Percentiles rank a stretch among this genome's conserved stretches.
These are phyloP conservation scores for Fusarium domesticum DNA, from an alignment of 2,329 filamentous ascomycete species.

Conservation along the genomic window DNA sequence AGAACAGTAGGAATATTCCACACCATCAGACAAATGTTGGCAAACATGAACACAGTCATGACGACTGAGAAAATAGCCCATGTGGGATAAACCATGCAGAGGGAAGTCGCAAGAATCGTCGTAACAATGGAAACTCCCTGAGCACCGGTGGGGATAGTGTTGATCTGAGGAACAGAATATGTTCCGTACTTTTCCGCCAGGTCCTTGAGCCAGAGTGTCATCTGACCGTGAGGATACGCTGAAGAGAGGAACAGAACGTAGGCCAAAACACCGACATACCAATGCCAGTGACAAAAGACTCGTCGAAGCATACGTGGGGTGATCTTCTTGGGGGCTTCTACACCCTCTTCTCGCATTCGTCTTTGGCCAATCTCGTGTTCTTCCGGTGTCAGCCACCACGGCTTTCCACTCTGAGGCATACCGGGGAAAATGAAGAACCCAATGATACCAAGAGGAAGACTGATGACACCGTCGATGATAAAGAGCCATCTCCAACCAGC, in stretches of 20 bases:
- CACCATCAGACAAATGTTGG: constrained; percentile 18
- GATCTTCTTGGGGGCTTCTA: constrained; percentile 23
- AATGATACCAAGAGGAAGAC: constrained; percentile 27
- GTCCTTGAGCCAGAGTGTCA: constrained; percentile 28
- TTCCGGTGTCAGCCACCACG: constrained; percentile 27
- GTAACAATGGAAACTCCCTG: constrained; percentile 29
- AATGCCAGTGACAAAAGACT: constrained; percentile 29
- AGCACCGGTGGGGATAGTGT: constrained; percentile 24
- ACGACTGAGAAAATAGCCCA: constrained; percentile 30
- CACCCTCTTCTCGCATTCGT: constrained; percentile 24
- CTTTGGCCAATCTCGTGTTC: constrained; percentile 26
- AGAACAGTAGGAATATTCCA: constrained; percentile 25
- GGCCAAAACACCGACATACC: constrained; percentile 23
- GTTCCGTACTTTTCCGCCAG: constrained; percentile 2
- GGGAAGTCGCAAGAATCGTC: not conserved
- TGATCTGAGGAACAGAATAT: constrained; percentile 26
- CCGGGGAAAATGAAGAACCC: constrained; percentile 31
- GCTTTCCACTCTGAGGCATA: constrained; percentile 21
- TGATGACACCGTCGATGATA: constrained; percentile 36
- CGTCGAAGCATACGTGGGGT: constrained; percentile 26
- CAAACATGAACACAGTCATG: constrained; percentile 21
- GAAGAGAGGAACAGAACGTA: constrained; percentile 28
- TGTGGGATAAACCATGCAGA: constrained; percentile 16
- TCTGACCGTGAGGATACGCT: constrained; percentile 20
- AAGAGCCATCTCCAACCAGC: constrained; percentile 33